Base-by-base conservation (phyloP, 768 basidiomycete species). In the Pisolithus tinctorius region DNA sequence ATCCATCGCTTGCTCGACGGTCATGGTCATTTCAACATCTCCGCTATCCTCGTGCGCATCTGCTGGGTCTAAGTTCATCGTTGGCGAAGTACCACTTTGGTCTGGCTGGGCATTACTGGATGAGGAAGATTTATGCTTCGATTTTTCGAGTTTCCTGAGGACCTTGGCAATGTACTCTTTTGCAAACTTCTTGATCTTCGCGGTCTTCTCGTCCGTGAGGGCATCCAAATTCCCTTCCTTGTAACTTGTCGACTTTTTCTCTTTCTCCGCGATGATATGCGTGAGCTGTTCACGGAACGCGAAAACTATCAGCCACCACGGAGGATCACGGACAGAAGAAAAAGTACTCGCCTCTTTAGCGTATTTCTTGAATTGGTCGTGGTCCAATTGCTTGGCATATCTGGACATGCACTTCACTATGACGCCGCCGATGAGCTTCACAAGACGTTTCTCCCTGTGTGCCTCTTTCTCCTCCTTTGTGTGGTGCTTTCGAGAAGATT, bases 361-460 rank as follows among this genome's bases (percentile, higher is more conserved):
- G 63, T 96, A 83, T 63, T 85, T 84, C 76, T 99, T 99, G 79
- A 98, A 97, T 48, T 75, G 65, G 6, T 96, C 93, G 46, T 80
- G 78, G 50, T 83, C 79, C 66, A 96, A 78, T 42, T 82, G 71
- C 49, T 83, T 75, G 47, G 82, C 76, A 62, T 97, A 84, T 72
- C 93, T 96, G 52, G 84, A 88, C 93, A 98, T 93, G 52, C 77
- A 83, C 67, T 84, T 87, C 37, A 99, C 95, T 38, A 99, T 95
- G 6, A 95, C 83, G 1, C 83, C 82, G 6, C 92, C 88, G 16
- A 98, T 82, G 34, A 97, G 75, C 65, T 90, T 90, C 57, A 83
- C 63, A 55, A 96, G 63, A 54, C 80, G 70, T 77, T 93, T 94
- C 71, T 96, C 93, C 74, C 85, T 87, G 46, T 74, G 74, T 4